These are phyloP conservation scores for Darksidea phi DNA, from an alignment of 495 filamentous ascomycete species.

Conservation along the genomic window DNA sequence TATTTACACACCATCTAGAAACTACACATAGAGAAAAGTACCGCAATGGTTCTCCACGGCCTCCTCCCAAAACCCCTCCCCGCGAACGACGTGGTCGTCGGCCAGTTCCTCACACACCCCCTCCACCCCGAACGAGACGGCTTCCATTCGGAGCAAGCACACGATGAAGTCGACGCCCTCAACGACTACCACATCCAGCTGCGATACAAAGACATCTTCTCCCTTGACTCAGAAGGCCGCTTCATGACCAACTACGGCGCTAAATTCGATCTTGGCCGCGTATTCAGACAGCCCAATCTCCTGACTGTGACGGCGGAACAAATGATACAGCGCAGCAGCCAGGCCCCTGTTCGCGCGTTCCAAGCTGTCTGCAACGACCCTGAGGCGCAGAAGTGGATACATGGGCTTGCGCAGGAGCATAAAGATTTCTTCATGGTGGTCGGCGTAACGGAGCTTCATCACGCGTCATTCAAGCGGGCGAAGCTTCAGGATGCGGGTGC, in stretches of 20 bases:
- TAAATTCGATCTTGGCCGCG: constrained; percentile 35
- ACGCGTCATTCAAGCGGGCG: constrained; percentile 34
- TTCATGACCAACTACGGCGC: constrained; percentile 36
- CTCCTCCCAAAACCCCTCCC: constrained; percentile 35
- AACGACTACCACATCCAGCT: constrained; percentile 39
- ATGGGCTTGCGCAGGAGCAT: constrained; percentile 1
- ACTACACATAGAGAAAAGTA: not conserved
- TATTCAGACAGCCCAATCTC: constrained; percentile 34
- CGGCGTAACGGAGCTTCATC: constrained; percentile 35
- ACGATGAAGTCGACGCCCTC: constrained; percentile 28
- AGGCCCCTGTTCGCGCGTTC: constrained; percentile 20
- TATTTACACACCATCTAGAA: not conserved
- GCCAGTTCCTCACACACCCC: constrained; percentile 34
- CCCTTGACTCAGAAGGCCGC: constrained; percentile 34
- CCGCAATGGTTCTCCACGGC: constrained; percentile 33
- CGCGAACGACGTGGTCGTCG: constrained; percentile 30
- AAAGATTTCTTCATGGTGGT: constrained; percentile 32
- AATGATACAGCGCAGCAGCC: constrained; percentile 32
- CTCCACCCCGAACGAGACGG: constrained; percentile 35
- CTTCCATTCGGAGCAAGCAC: constrained; percentile 26
- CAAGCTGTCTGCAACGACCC: constrained; percentile 31
- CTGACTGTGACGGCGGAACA: constrained; percentile 32
- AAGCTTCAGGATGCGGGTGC: constrained; percentile 32
- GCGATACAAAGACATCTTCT: constrained; percentile 35
- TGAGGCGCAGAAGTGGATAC: constrained; percentile 30